Evolutionary conservation across 1,284 basidiomycete genomes (phyloP), one percentile per base, ranked within the genome.

Genomic region (Apiotrichum montevideense): DNA sequence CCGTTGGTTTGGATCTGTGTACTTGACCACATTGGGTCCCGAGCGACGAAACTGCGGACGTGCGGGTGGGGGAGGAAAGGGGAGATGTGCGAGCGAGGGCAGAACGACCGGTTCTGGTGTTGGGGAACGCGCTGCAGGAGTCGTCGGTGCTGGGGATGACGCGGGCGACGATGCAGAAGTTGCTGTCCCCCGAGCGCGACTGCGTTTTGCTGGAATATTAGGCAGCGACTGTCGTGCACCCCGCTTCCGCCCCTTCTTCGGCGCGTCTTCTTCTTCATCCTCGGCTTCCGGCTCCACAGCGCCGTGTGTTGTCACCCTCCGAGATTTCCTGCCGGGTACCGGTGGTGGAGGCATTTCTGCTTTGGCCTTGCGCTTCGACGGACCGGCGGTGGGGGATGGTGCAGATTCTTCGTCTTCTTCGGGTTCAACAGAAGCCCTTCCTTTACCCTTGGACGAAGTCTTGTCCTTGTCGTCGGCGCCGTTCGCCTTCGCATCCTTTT

Each of bases 1-100:
- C 11, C 79, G 78, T 71, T 94, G 90, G 13, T 66, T 68, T 0
- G 87, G 88, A 66, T 86, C 81, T 0, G 88, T 83, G 56, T 85
- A 81, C 2, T 77, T 71, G 15, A 68, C 54, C 4, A 29, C 48
- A n/a, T 87, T 83, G 39, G 88, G 82, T 40, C 90, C 81, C 50
- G 81, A 83, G 50, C 88, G 77, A 50, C 87, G 83, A 66, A 82
- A 85, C 51, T 85, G 77, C 15, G 62, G 57, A 1, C 72, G 66
- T 68, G 6, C 68, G 59, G 64, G 74, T 35, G 64, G 70, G 29
- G 64, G 67, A 13, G 61, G 62, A 55, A 70, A 69, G 43, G 64
- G 66, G 47, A 67, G 62, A 55, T 70, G 68, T 14, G 67, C 71
- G 46, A 70, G 67, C 34, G 63, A 69, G 35, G 63, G 67, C 59